Conservation (phyloP, 1,284 basidiomycete species). For the Ganoderma leucocontextum region DNA sequence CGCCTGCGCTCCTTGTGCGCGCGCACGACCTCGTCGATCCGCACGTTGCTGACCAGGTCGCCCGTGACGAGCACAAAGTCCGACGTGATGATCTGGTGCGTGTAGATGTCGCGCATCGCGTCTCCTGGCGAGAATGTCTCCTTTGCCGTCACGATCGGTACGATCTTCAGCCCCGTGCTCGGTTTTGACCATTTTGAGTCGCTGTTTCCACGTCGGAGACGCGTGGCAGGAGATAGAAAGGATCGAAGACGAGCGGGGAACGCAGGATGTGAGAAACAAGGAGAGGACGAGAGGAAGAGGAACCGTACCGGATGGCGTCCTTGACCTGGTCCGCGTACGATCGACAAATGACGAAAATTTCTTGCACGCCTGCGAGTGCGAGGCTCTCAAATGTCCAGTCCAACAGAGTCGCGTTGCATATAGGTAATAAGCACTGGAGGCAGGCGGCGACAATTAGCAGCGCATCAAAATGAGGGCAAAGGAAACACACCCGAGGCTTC, state of each 20-base stretch:
- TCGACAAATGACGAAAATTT: constrained; percentile 93
- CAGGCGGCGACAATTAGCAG: constrained; percentile 32
- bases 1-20: constrained; percentile 90
- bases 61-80: constrained; percentile 96
- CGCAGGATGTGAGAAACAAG: constrained; percentile 9
- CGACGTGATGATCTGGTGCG: constrained; percentile 88
- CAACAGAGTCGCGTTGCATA: constrained; percentile 93
- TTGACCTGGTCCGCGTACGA: constrained; percentile 89
- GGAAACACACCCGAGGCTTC: constrained; percentile 76
- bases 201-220: constrained; percentile 45
- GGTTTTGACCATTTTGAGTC: constrained; percentile 84
- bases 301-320: constrained; percentile 76
- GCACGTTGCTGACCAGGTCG: constrained; percentile 94
- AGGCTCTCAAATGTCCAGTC: constrained; percentile 98
- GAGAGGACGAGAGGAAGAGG: constrained; percentile 13
- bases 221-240: constrained; percentile 1
- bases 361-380: constrained; percentile 90
- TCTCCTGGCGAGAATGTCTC: constrained; percentile 94
- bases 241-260: constrained; percentile 14
- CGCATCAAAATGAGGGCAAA: background rate
- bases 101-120: constrained; percentile 96
- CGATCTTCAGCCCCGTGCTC: constrained; percentile 82
- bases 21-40: constrained; percentile 88
- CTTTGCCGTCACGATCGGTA: constrained; percentile 87
- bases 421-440: constrained; percentile 86